These are phyloP conservation scores for Groenewaldozyma tartarivorans DNA, from an alignment of 805 yeast species.

Conservation along the genomic window DNA sequence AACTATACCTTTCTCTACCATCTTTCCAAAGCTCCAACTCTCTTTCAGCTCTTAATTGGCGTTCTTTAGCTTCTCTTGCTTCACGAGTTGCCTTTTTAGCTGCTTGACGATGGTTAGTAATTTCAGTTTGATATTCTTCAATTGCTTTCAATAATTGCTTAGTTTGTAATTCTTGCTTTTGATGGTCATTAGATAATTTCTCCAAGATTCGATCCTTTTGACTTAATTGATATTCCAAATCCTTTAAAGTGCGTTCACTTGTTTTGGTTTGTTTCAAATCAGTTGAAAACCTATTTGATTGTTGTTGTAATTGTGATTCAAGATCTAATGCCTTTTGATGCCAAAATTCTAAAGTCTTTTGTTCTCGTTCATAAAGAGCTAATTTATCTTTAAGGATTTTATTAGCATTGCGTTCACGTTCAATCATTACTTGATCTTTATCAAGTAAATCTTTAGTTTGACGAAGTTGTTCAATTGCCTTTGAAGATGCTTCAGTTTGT, in stretches of 20 bases:
- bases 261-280: conserved; percentile 16
- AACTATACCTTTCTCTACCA: conserved; percentile 14
- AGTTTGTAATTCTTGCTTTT: conserved; percentile 40
- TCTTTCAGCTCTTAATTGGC: conserved; percentile 37
- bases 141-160: conserved; percentile 30
- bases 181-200: conserved; percentile 41
- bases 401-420: conserved; percentile 16
- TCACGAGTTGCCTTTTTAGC: conserved; percentile 43
- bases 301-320: conserved; percentile 18
- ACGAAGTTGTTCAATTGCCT: conserved; percentile 11
- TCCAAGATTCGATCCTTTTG: conserved; percentile 22
- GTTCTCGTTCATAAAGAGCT: background rate
- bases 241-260: conserved; percentile 20
- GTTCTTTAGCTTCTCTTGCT: conserved; percentile 40
- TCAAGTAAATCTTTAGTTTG: conserved; percentile 29
- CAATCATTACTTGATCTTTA: conserved; percentile 21
- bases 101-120: conserved; percentile 29
- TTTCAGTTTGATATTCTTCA: conserved; percentile 27
- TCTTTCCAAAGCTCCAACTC: conserved; percentile 35
- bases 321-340: conserved; percentile 14
- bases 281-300: conserved; percentile 11
- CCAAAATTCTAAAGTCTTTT: conserved; percentile 4
- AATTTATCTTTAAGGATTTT: conserved; percentile 15
- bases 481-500: conserved; percentile 14
- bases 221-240: conserved; percentile 17